These are phyloP conservation scores for Ajuga reptans DNA, from an alignment of 305 asterid species.

Conservation along the genomic window DNA sequence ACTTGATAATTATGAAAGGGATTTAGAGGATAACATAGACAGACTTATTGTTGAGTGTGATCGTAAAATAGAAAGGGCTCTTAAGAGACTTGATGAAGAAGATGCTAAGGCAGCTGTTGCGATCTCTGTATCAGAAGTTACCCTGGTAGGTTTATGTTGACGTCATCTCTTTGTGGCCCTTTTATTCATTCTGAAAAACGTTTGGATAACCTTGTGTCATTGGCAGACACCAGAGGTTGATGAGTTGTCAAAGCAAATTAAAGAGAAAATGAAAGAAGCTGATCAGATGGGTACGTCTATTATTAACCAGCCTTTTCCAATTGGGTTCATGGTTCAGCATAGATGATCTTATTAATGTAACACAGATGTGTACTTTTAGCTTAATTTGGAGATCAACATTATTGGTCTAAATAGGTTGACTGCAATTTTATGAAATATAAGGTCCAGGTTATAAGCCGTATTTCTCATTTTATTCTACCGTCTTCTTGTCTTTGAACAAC, in stretches of 20 bases:
- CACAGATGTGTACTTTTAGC: background rate
- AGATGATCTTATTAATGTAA: background rate
- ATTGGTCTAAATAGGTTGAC: background rate
- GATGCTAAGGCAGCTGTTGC: slow-evolving; percentile 91
- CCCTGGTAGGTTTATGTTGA: slow-evolving; percentile 37
- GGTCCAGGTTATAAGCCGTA: background rate
- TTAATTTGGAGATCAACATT: background rate
- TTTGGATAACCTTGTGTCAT: slow-evolving; percentile 13
- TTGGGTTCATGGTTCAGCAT: background rate
- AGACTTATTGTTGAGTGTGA: slow-evolving; percentile 78
- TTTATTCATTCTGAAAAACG: background rate
- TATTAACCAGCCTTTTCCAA: background rate
- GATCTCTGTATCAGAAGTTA: slow-evolving; percentile 72
- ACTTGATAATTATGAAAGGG: slow-evolving; percentile 63
- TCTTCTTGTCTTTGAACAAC: background rate
- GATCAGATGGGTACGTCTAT: slow-evolving; percentile 49
- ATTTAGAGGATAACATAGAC: slow-evolving; percentile 75
- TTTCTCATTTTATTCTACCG: background rate
- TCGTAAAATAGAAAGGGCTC: slow-evolving; percentile 66
- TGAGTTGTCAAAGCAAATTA: slow-evolving; percentile 67
- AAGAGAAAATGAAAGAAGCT: slow-evolving; percentile 64
- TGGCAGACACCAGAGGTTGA: slow-evolving; percentile 56
- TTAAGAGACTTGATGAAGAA: slow-evolving; percentile 71
- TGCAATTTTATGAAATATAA: background rate
- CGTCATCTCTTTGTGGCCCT: background rate